A percentile compares a stretch with the other conserved stretches of the same genome.
phyloP scores from a whole-genome alignment of 768 basidiomycete genomes.

The Boletus reticulatus region DNA sequence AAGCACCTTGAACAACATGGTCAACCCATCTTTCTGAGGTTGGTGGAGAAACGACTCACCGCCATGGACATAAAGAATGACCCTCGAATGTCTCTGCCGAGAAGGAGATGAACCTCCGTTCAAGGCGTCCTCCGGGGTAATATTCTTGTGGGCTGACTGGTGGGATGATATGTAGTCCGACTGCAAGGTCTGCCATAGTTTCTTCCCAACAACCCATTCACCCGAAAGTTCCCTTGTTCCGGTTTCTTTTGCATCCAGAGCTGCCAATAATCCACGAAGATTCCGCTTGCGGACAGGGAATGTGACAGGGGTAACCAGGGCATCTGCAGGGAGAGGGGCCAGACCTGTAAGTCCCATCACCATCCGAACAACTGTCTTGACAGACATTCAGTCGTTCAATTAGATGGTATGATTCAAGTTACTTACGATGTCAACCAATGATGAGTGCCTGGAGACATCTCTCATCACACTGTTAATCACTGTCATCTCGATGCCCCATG shows the following conservation, averaged over 20 bases:
- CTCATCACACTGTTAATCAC: constrained; percentile 83
- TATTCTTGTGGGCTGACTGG: constrained; percentile 20
- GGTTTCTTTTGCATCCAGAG: constrained; percentile 71
- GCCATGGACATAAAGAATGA: constrained; percentile 93
- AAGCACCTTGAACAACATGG: constrained; percentile 60
- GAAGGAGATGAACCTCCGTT: constrained; percentile 8
- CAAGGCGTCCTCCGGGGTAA: constrained; percentile 15
- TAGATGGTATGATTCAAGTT: neutral
- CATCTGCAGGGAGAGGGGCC: constrained; percentile 87
- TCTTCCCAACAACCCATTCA: constrained; percentile 96
- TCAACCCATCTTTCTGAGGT: constrained; percentile 3
- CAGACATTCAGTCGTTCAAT: neutral
- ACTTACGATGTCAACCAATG: constrained; percentile 79
- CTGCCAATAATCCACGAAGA: constrained; percentile 76
- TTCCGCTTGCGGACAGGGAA: constrained; percentile 74
- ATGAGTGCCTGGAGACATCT: constrained; percentile 76
- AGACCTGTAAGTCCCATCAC: constrained; percentile 79
- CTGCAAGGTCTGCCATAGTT: constrained; percentile 86
- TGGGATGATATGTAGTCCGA: constrained; percentile 67
- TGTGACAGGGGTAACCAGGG: constrained; percentile 91
- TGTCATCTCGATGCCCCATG: constrained; percentile 96
- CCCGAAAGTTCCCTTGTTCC: constrained; percentile 82
- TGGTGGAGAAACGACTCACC: constrained; percentile 46
- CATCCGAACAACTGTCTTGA: constrained; percentile 48
- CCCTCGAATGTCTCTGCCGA: constrained; percentile 60